These are phyloP conservation scores for Cornus suecica DNA, from an alignment of 148 eudicot species.

Conservation along the genomic window DNA sequence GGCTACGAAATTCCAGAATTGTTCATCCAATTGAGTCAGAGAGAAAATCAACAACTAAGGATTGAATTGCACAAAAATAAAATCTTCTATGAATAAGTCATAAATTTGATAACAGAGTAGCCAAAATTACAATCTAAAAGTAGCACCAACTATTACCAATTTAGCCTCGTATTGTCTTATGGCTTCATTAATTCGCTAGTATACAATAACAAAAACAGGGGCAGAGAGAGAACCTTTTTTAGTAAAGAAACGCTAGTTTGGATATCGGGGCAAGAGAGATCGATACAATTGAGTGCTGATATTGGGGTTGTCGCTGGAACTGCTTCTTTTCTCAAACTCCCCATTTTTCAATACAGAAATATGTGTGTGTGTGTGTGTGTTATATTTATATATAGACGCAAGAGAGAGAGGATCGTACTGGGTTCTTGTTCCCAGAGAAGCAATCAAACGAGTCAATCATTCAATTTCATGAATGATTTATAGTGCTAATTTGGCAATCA, in stretches of 20 bases:
- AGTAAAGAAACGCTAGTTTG: constrained; percentile 62
- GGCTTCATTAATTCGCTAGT: too few relatives aligned
- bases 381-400: too few relatives aligned
- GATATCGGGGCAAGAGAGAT: constrained; percentile 64
- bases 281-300: constrained; percentile 63
- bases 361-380: too few relatives aligned
- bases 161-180: neutral
- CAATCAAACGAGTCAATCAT: too few relatives aligned
- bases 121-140: neutral
- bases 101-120: neutral
- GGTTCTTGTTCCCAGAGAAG: too few relatives aligned
- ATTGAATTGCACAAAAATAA: neutral
- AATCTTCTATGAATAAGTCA: too few relatives aligned
- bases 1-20: too few relatives aligned
- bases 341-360: constrained; percentile 4
- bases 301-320: constrained; percentile 12
- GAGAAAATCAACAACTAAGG: too few relatives aligned
- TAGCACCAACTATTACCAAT: neutral
- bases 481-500: too few relatives aligned
- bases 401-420: too few relatives aligned
- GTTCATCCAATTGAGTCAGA: too few relatives aligned
- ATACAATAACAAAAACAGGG: neutral
- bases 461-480: too few relatives aligned
- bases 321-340: neutral
- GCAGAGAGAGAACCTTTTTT: constrained; percentile 53